phyloP scores from a whole-genome alignment of 2,329 filamentous ascomycete species.

The Alternaria triticina region DNA sequence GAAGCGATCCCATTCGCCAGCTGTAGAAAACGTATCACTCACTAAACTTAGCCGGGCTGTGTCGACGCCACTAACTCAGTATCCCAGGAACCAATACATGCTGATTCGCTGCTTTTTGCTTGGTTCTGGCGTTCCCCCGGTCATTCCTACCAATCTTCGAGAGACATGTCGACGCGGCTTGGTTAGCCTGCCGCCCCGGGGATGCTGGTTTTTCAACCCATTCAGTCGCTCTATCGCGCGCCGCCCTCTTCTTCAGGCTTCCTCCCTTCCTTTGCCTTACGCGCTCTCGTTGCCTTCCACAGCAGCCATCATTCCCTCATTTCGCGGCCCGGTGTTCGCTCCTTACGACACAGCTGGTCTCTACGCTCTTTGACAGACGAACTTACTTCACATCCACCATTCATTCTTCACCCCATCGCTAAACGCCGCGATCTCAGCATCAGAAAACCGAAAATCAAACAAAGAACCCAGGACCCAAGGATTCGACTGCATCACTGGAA shows the following conservation, averaged over 20 bases:
- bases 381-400: constrained; percentile 24
- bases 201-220: constrained; percentile 31
- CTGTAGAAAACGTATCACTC: constrained; percentile 19
- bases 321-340: constrained; percentile 48
- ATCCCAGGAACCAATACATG: constrained; percentile 11
- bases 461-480: constrained; percentile 5
- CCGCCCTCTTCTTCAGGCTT: constrained; percentile 29
- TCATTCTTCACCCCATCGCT: constrained; percentile 21
- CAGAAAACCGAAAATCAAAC: constrained; percentile 21
- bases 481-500: constrained; percentile 16
- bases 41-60: constrained; percentile 23
- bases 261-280: constrained; percentile 36
- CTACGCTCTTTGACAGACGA: constrained; percentile 48
- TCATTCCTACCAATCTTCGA: constrained; percentile 33
- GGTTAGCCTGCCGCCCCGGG: constrained; percentile 20
- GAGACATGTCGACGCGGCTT: constrained; percentile 34
- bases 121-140: constrained; percentile 29
- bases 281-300: constrained; percentile 31
- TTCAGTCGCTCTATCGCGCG: constrained; percentile 18
- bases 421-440: constrained; percentile 41
- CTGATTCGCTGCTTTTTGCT: constrained; percentile 25
- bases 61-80: constrained; percentile 9
- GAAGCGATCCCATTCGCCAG: constrained; percentile 19
- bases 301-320: constrained; percentile 34
- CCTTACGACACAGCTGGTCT: constrained; percentile 48